These are phyloP conservation scores for Agaricus bisporus DNA, from an alignment of 768 basidiomycete species.

Conservation along the genomic window DNA sequence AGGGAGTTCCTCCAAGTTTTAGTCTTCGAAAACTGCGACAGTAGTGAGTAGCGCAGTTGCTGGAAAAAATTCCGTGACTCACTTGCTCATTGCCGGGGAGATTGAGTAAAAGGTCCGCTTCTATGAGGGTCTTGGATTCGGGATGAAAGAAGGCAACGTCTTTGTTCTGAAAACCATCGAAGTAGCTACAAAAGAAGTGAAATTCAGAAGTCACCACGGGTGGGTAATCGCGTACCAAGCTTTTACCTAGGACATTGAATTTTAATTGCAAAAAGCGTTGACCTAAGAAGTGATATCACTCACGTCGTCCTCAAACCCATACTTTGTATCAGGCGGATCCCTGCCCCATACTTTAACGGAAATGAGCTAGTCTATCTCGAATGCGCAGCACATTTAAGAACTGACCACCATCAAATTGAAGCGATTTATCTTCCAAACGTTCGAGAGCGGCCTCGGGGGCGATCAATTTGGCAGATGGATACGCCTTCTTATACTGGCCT, in stretches of 20 bases:
- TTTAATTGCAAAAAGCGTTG: neutral
- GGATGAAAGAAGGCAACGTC: slow-evolving; percentile 82
- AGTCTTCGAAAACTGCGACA: slow-evolving; percentile 33
- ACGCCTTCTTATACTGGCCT: slow-evolving; percentile 65
- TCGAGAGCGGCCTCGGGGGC: slow-evolving; percentile 52
- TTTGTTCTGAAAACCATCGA: slow-evolving; percentile 65
- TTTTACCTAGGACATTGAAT: slow-evolving; percentile 30
- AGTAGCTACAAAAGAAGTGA: slow-evolving; percentile 41
- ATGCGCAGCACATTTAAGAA: slow-evolving; percentile 1
- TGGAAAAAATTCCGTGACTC: neutral
- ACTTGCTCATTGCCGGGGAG: slow-evolving; percentile 76
- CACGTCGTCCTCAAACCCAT: slow-evolving; percentile 74
- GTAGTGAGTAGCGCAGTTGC: neutral
- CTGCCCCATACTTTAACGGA: slow-evolving; percentile 44
- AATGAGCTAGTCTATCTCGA: neutral
- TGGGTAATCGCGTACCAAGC: slow-evolving; percentile 33
- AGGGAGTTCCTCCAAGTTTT: slow-evolving; percentile 15
- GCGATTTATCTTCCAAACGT: slow-evolving; percentile 44
- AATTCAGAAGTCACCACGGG: neutral
- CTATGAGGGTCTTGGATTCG: slow-evolving; percentile 63
- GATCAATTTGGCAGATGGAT: slow-evolving; percentile 64
- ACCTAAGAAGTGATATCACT: neutral
- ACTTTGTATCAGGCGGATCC: slow-evolving; percentile 57
- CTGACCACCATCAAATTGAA: slow-evolving; percentile 62
- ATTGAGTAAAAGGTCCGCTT: slow-evolving; percentile 83